Evolutionary conservation across 495 filamentous ascomycete genomes (phyloP).

Genomic region (Penicillium cataractarum): DNA sequence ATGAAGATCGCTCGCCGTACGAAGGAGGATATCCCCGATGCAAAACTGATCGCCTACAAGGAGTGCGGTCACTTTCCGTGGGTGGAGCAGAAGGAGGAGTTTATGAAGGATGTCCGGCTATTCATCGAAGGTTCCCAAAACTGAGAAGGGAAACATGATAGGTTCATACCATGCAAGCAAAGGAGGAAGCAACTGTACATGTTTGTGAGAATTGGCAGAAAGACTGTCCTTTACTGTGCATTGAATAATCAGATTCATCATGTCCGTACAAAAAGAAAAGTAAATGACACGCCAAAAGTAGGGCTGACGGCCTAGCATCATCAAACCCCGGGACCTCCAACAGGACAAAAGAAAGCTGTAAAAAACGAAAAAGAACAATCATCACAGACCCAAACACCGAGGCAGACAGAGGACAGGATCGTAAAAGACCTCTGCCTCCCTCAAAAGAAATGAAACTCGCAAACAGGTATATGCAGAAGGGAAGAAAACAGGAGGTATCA

Average conservation of each 20-base stretch:
- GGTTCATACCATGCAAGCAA: conserved; percentile 2
- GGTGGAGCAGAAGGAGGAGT: conserved; percentile 24
- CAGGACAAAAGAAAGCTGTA: conserved; percentile 5
- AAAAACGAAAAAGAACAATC: conserved; percentile 3
- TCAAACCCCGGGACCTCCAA: conserved; percentile 18
- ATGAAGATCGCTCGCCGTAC: conserved; percentile 16
- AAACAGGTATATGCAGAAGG: conserved; percentile 32
- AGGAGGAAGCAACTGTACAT: background rate
- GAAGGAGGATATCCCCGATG: conserved; percentile 12
- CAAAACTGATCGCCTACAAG: conserved; percentile 17
- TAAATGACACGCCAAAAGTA: conserved; percentile 28
- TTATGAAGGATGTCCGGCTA: conserved; percentile 18
- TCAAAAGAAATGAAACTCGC: conserved; percentile 16
- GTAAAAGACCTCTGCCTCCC: conserved; percentile 32
- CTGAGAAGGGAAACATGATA: background rate
- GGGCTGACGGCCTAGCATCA: conserved; percentile 15
- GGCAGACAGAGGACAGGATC: conserved; percentile 40
- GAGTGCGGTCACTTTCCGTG: conserved; percentile 31
- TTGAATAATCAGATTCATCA: conserved; percentile 21
- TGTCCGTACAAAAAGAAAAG: conserved; percentile 15
- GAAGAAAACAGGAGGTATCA: conserved; percentile 28
- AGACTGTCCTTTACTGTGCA: conserved; percentile 16
- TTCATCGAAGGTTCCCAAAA: conserved; percentile 14
- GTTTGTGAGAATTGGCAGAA: background rate
- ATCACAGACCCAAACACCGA: conserved; percentile 30